Conservation (phyloP, 306 rosid species). For the Cucurbita pepo region DNA sequence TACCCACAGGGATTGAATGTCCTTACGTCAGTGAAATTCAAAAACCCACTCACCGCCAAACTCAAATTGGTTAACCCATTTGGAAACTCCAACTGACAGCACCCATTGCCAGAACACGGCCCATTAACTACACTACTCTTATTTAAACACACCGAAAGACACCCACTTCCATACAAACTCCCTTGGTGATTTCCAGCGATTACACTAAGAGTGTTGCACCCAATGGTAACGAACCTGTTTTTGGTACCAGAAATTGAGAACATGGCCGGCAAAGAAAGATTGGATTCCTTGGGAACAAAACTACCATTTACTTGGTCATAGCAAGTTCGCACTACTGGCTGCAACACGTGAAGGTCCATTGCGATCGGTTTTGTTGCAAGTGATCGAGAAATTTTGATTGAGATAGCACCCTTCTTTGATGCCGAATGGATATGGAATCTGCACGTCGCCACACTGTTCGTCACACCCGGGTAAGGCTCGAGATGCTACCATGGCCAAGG, state of each 20-base stretch:
- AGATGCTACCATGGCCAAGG: not conserved
- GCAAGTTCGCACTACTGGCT: not conserved
- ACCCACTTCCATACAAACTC: too few relatives aligned
- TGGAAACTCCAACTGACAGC: conserved; percentile 23
- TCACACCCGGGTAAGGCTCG: conserved; percentile 9
- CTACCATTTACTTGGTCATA: not conserved
- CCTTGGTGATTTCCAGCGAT: too few relatives aligned
- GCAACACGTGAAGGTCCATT: not conserved
- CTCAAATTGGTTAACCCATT: not conserved
- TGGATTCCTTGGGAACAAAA: too few relatives aligned
- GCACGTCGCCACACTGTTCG: conserved; percentile 11
- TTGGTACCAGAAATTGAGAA: conserved; percentile 12
- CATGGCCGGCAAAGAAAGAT: not conserved
- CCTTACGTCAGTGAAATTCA: not conserved
- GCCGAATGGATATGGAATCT: conserved; percentile 40
- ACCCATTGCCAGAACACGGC: conserved; percentile 23
- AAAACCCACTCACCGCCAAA: not conserved
- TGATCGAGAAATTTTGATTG: not conserved
- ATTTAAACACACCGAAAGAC: too few relatives aligned
- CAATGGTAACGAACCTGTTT: conserved; percentile 15
- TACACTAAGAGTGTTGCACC: conserved; percentile 10
- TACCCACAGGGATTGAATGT: conserved; percentile 14
- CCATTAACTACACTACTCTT: too few relatives aligned
- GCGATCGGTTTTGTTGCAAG: not conserved
- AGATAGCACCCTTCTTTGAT: not conserved